phyloP scores from a whole-genome alignment of 1,284 basidiomycete genomes.

The Thelephora terrestris region DNA sequence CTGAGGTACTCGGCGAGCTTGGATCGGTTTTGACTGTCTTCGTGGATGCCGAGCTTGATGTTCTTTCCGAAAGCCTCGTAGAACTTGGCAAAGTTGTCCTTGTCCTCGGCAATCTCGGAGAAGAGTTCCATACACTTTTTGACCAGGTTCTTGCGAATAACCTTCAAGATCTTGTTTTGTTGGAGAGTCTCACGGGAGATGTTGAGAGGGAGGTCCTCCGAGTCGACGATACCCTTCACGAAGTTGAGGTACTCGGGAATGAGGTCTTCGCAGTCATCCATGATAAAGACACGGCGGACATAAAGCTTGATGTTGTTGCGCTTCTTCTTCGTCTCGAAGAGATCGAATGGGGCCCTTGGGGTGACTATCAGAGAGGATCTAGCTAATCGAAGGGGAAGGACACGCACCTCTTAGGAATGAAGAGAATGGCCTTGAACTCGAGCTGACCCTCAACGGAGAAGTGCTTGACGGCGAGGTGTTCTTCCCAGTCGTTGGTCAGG shows the following conservation, averaged over 20 bases:
- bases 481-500: constrained; percentile 99
- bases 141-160: constrained; percentile 96
- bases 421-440: constrained; percentile 99
- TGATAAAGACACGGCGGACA: constrained; percentile 99
- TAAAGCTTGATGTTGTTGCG: constrained; percentile 99
- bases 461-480: constrained; percentile 98
- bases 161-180: constrained; percentile 99
- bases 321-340: constrained; percentile 99
- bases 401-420: constrained; percentile 85
- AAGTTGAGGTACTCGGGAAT: constrained; percentile 99
- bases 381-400: constrained; percentile 2
- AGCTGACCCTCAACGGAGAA: constrained; percentile 99
- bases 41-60: constrained; percentile 98
- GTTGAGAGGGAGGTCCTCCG: constrained; percentile 98
- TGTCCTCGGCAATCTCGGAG: constrained; percentile 97
- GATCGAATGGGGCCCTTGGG: constrained; percentile 87
- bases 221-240: constrained; percentile 99
- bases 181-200: constrained; percentile 99
- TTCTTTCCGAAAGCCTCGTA: constrained; percentile 96
- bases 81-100: constrained; percentile 98
- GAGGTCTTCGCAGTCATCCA: constrained; percentile 99
- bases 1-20: constrained; percentile 99
- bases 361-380: constrained; percentile 9
- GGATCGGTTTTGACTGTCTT: constrained; percentile 97
- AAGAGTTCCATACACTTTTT: constrained; percentile 98